Evolutionary conservation across 228 moss, liverwort and hornwort genomes (phyloP), one percentile per base, ranked within the genome.

Genomic region (Sphagnum magellanicum): DNA sequence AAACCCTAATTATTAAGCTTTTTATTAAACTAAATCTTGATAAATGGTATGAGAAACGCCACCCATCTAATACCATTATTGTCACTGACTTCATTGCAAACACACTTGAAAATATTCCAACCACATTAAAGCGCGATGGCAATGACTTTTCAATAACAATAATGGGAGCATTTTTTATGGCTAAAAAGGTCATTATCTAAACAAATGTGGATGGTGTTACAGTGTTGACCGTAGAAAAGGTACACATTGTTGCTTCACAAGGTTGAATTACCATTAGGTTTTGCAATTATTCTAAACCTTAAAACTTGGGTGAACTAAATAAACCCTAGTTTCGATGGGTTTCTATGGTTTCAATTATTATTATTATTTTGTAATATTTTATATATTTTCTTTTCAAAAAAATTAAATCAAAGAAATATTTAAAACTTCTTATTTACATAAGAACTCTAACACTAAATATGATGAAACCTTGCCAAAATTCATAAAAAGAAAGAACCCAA

Each of bases 191-290:
- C 57, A 93, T 90, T 65, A 97, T 97, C 69, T 97, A 92, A 93
- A 97, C 97, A 46, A 90, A 97, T 72, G 93, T 97, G 5, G 88
- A 86, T 83, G 97, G 97, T 59, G 91, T 97, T 97, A 83, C 63
- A 97, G 90, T 79, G 97, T 93, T 60, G 91, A 97, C 61, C 97
- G 91, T 11, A 82, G 85, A 73, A 97, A 97, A 97, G 97, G 93
- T 93, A 84, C 16, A 0, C 32, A 32, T 32, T 32, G 32, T 3
- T 32, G 32, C 32, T 32, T 32, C 3, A 32, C 3, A 32, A 32
- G 32, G 32, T 32, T 32, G 32, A 32, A 32, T 32, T 32, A 32
- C 32, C 32, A 32, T 32, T 3, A 2, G 3, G 32, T 32, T 32
- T 32, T 32, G 32, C 32, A 32, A 2, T 32, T 32, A 32, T 3